Conservation (phyloP, 139 green algal genomes). For the Micractinium sp. region DNA sequence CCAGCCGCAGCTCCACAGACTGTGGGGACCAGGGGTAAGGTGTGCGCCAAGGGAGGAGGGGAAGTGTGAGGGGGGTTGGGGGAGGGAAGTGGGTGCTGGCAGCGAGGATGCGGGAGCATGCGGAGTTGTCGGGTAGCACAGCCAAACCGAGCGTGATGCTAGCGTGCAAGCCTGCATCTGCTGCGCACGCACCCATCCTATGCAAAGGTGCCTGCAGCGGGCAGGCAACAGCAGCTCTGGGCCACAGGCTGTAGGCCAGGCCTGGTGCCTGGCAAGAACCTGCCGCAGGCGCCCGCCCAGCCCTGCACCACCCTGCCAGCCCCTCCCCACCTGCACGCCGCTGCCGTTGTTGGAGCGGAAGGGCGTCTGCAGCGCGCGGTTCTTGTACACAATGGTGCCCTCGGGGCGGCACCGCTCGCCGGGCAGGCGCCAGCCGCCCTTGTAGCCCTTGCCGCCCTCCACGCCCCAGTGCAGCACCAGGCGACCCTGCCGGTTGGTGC, state of each 20-base stretch:
- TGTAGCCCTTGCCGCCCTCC: slow-evolving; percentile 81
- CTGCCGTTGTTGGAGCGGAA: slow-evolving; percentile 46
- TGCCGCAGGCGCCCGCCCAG: background rate
- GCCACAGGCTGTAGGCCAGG: background rate
- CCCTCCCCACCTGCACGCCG: slow-evolving; percentile 9
- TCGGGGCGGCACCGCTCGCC: slow-evolving; percentile 64
- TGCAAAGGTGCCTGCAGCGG: too few relatives aligned
- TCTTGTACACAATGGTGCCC: slow-evolving; percentile 93
- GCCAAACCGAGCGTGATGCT: background rate
- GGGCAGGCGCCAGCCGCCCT: slow-evolving; percentile 89
- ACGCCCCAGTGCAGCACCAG: slow-evolving; percentile 96
- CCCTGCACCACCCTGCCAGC: background rate
- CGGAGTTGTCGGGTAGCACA: too few relatives aligned
- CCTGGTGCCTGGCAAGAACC: background rate
- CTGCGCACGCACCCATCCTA: background rate
- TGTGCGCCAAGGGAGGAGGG: background rate
- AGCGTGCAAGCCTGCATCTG: background rate
- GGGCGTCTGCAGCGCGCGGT: slow-evolving; percentile 93
- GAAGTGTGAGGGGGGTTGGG: background rate
- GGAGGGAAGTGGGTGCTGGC: background rate
- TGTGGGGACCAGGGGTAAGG: background rate
- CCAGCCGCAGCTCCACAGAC: slow-evolving; percentile 65
- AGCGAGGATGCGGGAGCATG: too few relatives aligned
- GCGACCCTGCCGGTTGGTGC: slow-evolving; percentile 51
- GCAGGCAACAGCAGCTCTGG: background rate